These are phyloP conservation scores for Solanum boliviense DNA, from an alignment of 257 asterid species.

Conservation along the genomic window DNA sequence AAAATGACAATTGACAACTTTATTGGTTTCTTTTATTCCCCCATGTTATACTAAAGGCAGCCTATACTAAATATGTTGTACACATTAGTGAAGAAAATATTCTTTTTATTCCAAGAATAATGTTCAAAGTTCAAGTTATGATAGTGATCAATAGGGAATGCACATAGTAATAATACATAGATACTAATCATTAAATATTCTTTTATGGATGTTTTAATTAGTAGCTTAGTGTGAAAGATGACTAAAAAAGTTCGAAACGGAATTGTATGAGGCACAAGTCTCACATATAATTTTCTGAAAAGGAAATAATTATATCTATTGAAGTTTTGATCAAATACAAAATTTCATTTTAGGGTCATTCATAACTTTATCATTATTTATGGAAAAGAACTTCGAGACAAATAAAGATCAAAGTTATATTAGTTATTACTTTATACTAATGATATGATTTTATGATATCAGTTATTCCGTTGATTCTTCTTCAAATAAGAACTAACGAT, in stretches of 20 bases:
- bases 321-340: background rate
- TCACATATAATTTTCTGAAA: background rate
- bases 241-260: background rate
- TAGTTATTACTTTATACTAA: background rate
- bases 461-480: background rate
- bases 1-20: background rate
- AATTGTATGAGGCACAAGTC: background rate
- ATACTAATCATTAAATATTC: background rate
- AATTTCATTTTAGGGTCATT: background rate
- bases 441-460: background rate
- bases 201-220: background rate
- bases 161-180: background rate
- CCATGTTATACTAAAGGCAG: background rate
- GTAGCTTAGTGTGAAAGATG: background rate
- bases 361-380: background rate
- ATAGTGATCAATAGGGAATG: background rate
- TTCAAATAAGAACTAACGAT: background rate
- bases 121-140: background rate
- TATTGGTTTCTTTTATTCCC: background rate
- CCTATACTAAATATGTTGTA: background rate
- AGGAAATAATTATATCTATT: background rate
- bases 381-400: background rate
- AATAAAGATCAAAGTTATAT: background rate
- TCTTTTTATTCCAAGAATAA: background rate
- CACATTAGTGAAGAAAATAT: background rate